Evolutionary conservation across 2,329 filamentous ascomycete genomes (phyloP).

Genomic region (Fusarium metavorans): DNA sequence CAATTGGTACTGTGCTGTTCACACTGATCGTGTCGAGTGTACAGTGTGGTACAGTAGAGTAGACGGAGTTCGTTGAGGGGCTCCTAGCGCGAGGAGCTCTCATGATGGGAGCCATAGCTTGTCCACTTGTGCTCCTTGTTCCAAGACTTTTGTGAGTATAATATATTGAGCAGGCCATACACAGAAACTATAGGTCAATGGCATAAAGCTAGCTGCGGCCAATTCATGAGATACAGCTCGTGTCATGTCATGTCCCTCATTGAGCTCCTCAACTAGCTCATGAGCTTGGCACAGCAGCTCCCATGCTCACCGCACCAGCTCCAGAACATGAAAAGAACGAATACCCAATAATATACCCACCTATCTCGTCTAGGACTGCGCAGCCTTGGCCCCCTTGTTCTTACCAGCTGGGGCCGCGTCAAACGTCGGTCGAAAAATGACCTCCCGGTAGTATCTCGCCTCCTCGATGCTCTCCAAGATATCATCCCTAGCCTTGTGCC

Average conservation of each 20-base stretch:
- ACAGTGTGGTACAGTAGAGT: conserved; percentile 15
- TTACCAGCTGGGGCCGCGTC: conserved; percentile 35
- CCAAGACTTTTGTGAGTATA: not conserved
- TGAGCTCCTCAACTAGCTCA: not conserved
- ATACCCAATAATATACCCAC: not conserved
- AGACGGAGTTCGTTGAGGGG: conserved; percentile 18
- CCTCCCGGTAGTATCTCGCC: conserved; percentile 82
- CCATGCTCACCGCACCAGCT: not conserved
- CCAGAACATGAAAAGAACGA: not conserved
- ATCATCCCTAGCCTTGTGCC: conserved; percentile 88
- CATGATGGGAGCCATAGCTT: conserved; percentile 19
- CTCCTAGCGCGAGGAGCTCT: conserved; percentile 9
- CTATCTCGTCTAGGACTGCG: conserved; percentile 1
- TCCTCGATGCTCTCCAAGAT: conserved; percentile 96
- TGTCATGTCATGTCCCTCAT: not conserved
- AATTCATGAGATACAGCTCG: not conserved
- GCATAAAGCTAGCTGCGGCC: not conserved
- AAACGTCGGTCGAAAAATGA: conserved; percentile 68
- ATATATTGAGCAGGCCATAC: not conserved
- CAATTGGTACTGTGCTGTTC: conserved; percentile 36
- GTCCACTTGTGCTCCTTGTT: not conserved
- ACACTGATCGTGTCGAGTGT: not conserved
- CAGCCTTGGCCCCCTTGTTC: conserved; percentile 34
- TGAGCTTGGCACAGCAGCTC: conserved; percentile 11
- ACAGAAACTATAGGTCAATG: not conserved